Evolutionary conservation across 495 filamentous ascomycete genomes (phyloP).

Genomic region (Neurospora intermedia): DNA sequence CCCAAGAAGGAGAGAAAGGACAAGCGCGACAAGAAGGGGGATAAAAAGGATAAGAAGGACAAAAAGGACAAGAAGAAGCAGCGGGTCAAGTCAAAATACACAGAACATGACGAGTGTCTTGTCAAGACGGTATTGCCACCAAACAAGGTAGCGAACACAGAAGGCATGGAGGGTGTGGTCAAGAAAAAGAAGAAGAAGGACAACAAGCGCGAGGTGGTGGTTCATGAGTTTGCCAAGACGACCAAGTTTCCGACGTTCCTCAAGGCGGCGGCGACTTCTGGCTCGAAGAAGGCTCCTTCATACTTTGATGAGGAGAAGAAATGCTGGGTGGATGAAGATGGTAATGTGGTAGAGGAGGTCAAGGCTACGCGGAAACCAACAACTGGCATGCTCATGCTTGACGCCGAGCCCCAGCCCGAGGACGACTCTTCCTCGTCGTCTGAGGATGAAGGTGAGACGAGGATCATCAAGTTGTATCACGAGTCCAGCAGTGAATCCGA

Average conservation of each 20-base stretch:
- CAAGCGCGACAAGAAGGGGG: constrained; percentile 35
- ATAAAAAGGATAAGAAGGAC: constrained; percentile 37
- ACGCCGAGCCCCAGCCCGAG: neutral
- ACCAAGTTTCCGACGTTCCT: constrained; percentile 70
- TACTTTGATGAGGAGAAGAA: constrained; percentile 61
- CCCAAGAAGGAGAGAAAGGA: constrained; percentile 42
- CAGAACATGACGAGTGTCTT: constrained; percentile 65
- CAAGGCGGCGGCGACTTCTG: constrained; percentile 33
- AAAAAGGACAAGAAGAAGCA: constrained; percentile 44
- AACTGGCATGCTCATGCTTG: neutral
- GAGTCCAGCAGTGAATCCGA: constrained; percentile 2
- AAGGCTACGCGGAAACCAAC: constrained; percentile 16
- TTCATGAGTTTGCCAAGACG: constrained; percentile 77
- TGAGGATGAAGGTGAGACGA: constrained; percentile 6
- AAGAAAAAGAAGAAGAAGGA: constrained; percentile 47
- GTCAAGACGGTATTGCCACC: constrained; percentile 70
- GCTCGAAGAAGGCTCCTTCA: constrained; percentile 18
- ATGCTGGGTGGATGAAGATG: constrained; percentile 79
- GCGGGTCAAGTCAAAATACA: constrained; percentile 61
- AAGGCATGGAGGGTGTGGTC: constrained; percentile 36
- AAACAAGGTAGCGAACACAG: constrained; percentile 34
- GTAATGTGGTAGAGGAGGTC: constrained; percentile 56
- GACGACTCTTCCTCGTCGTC: neutral
- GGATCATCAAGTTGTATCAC: neutral
- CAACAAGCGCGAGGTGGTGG: constrained; percentile 39